phyloP scores from a whole-genome alignment of 768 basidiomycete species.

The Daedaleopsis nitida region DNA sequence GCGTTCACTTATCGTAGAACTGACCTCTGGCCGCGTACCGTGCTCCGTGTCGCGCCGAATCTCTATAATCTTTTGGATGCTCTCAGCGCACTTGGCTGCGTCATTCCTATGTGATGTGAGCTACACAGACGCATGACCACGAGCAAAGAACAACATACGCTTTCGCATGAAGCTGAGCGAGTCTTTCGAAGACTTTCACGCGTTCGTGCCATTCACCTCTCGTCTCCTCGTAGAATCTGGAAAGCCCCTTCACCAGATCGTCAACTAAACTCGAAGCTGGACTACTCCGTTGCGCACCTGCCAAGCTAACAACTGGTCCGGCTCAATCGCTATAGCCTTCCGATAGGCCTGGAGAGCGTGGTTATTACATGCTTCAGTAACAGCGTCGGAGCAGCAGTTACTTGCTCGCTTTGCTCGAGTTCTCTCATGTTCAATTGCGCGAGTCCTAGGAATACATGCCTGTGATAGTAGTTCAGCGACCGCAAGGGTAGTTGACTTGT shows the following conservation, averaged over 20 bases:
- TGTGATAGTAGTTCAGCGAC: constrained; percentile 31
- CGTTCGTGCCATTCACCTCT: constrained; percentile 57
- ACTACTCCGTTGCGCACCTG: constrained; percentile 53
- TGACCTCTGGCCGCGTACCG: constrained; percentile 58
- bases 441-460: constrained; percentile 84
- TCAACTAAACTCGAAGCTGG: not conserved
- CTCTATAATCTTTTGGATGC: constrained; percentile 74
- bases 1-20: not conserved
- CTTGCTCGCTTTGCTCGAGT: constrained; percentile 79
- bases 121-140: not conserved
- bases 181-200: constrained; percentile 50
- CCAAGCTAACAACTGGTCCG: constrained; percentile 77
- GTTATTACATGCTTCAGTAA: constrained; percentile 19
- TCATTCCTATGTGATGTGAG: constrained; percentile 55
- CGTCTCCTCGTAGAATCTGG: constrained; percentile 68
- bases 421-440: constrained; percentile 77
- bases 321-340: constrained; percentile 71
- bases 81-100: constrained; percentile 76
- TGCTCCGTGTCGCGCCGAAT: constrained; percentile 54
- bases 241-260: constrained; percentile 57
- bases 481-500: not conserved
- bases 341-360: constrained; percentile 65
- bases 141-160: constrained; percentile 44
- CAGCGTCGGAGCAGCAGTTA: constrained; percentile 41
- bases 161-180: constrained; percentile 61